Evolutionary conservation across 1,284 basidiomycete species (phyloP).

Genomic region (Pyrrhoderma noxium): DNA sequence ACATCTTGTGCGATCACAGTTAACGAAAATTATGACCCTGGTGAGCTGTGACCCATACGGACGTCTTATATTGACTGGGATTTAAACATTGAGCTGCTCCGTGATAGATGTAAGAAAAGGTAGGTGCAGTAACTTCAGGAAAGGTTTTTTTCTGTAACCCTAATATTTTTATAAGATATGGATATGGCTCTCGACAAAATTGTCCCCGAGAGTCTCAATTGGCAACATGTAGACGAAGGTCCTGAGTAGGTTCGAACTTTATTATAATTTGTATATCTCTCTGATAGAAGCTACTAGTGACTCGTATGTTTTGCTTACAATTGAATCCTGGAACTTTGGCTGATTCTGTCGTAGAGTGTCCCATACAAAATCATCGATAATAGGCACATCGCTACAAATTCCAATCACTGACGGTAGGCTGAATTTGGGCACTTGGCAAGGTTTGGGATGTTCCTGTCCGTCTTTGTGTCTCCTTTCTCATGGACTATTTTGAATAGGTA

Average conservation of each 20-base stretch:
- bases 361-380: constrained; percentile 82
- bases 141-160: constrained; percentile 7
- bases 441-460: constrained; percentile 27
- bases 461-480: background rate
- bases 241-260: constrained; percentile 56
- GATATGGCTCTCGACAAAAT: constrained; percentile 81
- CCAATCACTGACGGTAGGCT: constrained; percentile 80
- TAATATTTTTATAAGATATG: constrained; percentile 49
- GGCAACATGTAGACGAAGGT: constrained; percentile 88
- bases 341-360: constrained; percentile 53
- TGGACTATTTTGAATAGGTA: constrained; percentile 40
- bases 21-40: constrained; percentile 80
- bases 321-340: background rate
- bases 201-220: constrained; percentile 81
- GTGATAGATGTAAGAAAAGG: constrained; percentile 54
- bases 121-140: constrained; percentile 20
- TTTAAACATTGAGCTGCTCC: too few species aligned
- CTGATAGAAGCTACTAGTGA: constrained; percentile 39
- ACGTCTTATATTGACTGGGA: too few species aligned
- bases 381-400: constrained; percentile 76
- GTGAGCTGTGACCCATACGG: constrained; percentile 31
- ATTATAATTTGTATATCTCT: background rate
- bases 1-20: constrained; percentile 85
- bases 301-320: constrained; percentile 45
- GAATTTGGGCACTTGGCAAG: constrained; percentile 91